Evolutionary conservation across 176 grass and related monocot species (phyloP), one percentile per base, ranked within the genome.

Genomic region (Metroxylon sagu): DNA sequence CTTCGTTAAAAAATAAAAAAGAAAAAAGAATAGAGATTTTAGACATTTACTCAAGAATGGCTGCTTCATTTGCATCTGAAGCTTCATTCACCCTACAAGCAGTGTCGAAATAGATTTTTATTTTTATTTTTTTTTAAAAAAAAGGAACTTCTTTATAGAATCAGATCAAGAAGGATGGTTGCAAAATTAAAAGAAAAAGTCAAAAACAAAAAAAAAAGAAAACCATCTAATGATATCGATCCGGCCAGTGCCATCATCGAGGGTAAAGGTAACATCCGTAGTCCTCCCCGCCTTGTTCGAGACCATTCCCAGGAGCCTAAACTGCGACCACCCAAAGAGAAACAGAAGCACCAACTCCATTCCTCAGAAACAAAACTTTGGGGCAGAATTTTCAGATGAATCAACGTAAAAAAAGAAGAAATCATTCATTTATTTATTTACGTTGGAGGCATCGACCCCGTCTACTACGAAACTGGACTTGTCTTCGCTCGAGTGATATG

Each of bases 181-280:
- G 35, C 35, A 43, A 43, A 43, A 43, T 43, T 43, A 12, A 43
- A 43, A 43, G 8, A 19, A 52, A 71, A 19, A 60, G 4, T 18
- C 14, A 31, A 27, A 12, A 50, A 15, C 49, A 8, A 5, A 25
- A 0, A 16, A 35, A 12, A 3, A 28, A 26, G 5, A 16, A 1
- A 15, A 4, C 93, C 87, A 98, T 85, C 82, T 82, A 50, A 89
- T 80, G 74, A 98, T 83, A 64, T 92, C 84, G 19, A 92, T 71
- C 65, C 93, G 79, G 52, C 85, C 82, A 3, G 93, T 85, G 70
- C 93, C 84, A 29, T 98, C 93, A 25, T 98, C 88, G 8, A 98
- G 70, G 12, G 88, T 85, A 76, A 98, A 89, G 51, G 79, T 76
- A 3, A 78, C 62, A 28, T 98, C 84, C 4, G 93, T 98, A 7